phyloP scores from a whole-genome alignment of 768 basidiomycete genomes.

The Trametopsis cervina region DNA sequence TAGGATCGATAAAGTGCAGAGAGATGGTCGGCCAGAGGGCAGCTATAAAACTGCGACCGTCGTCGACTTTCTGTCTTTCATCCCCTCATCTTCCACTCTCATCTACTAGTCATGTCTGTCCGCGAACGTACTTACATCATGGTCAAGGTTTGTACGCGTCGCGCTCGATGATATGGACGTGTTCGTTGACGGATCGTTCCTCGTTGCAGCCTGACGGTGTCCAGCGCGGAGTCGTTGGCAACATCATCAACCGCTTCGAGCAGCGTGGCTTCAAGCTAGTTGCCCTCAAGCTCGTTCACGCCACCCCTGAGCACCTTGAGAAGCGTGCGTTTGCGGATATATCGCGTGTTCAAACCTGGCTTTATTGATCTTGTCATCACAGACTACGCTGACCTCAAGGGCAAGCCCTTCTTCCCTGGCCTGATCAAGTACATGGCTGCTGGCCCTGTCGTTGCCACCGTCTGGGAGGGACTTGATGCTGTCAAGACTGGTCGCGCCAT shows the following conservation, averaged over 20 bases:
- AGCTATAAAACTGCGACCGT: constrained; percentile 12
- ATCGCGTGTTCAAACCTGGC: not conserved
- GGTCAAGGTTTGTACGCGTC: constrained; percentile 71
- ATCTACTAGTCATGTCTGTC: constrained; percentile 49
- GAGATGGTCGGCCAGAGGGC: constrained; percentile 1
- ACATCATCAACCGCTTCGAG: constrained; percentile 96
- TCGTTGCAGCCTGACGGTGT: constrained; percentile 89
- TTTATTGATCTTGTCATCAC: constrained; percentile 5
- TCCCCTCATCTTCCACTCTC: constrained; percentile 13
- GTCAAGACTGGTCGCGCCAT: constrained; percentile 94
- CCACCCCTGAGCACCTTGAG: constrained; percentile 82
- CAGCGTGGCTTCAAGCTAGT: constrained; percentile 96
- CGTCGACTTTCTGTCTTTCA: constrained; percentile 18
- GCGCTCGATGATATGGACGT: not conserved
- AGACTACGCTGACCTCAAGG: constrained; percentile 96
- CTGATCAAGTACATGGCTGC: constrained; percentile 94
- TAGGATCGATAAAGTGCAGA: constrained; percentile 19
- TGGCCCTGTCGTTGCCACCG: constrained; percentile 94
- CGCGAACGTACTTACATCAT: constrained; percentile 97
- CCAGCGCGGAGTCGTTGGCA: constrained; percentile 90
- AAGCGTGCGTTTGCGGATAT: constrained; percentile 45
- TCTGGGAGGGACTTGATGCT: constrained; percentile 90
- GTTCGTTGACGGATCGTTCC: constrained; percentile 2
- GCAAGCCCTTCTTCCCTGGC: constrained; percentile 93
- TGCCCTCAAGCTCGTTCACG: constrained; percentile 85